Evolutionary conservation across 2,329 filamentous ascomycete species (phyloP).

Genomic region (Aspergillus phoenicis): DNA sequence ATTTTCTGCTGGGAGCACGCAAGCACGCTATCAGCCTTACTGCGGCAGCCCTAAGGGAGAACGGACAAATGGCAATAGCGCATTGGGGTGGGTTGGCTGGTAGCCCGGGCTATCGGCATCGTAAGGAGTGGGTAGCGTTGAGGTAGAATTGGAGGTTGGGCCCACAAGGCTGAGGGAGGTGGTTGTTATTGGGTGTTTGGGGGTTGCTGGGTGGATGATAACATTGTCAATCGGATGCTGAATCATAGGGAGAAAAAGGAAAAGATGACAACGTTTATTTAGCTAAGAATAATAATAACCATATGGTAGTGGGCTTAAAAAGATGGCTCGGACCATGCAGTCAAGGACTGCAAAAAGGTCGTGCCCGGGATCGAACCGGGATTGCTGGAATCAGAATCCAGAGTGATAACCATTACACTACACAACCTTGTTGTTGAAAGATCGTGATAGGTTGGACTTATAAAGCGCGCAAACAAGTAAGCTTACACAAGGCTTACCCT

Average conservation of each 20-base stretch:
- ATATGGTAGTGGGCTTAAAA: too few relatives aligned
- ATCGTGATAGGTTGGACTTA: neutral
- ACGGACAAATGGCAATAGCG: constrained; percentile 1
- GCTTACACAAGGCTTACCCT: neutral
- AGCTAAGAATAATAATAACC: too few relatives aligned
- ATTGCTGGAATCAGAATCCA: neutral
- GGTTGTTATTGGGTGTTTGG: neutral
- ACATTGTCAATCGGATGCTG: neutral
- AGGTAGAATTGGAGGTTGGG: neutral
- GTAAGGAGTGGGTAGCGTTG: neutral
- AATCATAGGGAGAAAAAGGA: too few relatives aligned
- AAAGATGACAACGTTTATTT: too few relatives aligned
- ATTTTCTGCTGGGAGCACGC: neutral
- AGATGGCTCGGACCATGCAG: neutral
- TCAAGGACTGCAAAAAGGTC: neutral
- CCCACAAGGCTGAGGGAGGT: constrained; percentile 4
- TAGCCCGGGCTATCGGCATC: constrained; percentile 1
- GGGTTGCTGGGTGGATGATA: neutral
- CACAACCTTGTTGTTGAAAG: neutral
- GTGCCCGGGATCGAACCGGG: neutral
- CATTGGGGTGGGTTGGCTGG: neutral
- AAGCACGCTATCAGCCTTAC: constrained; percentile 2
- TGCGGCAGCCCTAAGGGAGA: constrained; percentile 1
- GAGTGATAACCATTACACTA: neutral
- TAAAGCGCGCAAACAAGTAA: fast-evolving